Base-by-base conservation (phyloP, 1,139 yeast species). In the Candida labiduridarum region DNA sequence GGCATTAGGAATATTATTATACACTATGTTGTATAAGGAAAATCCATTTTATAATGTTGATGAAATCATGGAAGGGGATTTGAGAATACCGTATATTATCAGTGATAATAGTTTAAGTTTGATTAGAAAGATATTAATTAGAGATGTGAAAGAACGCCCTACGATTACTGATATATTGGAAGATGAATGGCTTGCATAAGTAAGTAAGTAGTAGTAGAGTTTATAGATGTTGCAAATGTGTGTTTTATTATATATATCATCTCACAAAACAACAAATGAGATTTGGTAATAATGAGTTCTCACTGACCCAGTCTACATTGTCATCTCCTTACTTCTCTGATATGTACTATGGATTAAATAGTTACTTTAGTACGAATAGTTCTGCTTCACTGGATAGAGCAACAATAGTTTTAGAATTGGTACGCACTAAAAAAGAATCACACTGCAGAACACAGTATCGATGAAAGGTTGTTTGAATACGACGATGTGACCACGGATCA, bases 41-140 rank as follows among this genome's bases (percentile, higher is more conserved):
- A 92, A 92, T 59, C 99, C 99, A 5, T 94, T 92, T 62, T 90
- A 90, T 67, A 90, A 90, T 63, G 95, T 91, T 41, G 97, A 92
- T 66, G 98, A 91, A 66, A 94, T 94, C 51, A 82, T 92, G 84
- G 97, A 89, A 57, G 96, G 96, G 1, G 91, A 87, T 52, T 72
- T 91, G 55, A 79, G 91, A 44, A 71, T 87, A 31, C 91, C 91
- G 1, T 80, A 72, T 54, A 77, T 80, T 12, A 76, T 85, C 41
- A 82, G 89, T 60, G 83, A 82, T 3, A 73, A 75, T 27, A 81
- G 88, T 50, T 71, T 83, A 38, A 74, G 76, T 12, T 72, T 94
- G 62, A 85, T 92, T 36, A 73, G 74, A 56, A 74, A 65, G 62
- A 88, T 91, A 45, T 73, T 91, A 56, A 82, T 82, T 18, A 78